These are phyloP conservation scores for Urtica urens DNA, from an alignment of 306 rosid genomes.

Conservation along the genomic window DNA sequence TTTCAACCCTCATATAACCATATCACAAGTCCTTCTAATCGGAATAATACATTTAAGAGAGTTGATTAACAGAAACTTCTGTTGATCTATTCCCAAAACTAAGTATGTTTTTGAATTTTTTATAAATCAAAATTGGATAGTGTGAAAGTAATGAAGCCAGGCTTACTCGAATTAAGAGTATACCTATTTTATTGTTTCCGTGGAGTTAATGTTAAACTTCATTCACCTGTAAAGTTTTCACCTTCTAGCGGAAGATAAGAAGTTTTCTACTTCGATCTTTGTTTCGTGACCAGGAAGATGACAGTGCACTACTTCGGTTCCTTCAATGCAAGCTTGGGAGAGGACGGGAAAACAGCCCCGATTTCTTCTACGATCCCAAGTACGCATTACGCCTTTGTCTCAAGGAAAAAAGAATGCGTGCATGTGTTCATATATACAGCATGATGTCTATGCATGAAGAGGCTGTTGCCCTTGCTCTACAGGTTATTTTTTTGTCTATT, in stretches of 20 bases:
- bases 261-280: neutral
- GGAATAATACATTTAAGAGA: no score
- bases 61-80: no score
- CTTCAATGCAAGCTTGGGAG: constrained; percentile 92
- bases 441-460: constrained; percentile 99
- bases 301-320: constrained; percentile 74
- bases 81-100: no score
- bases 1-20: no score
- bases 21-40: no score
- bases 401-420: constrained; percentile 95
- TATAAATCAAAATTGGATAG: no score
- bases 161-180: no score
- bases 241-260: neutral
- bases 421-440: constrained; percentile 98
- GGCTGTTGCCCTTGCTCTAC: constrained; percentile 97
- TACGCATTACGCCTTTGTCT: constrained; percentile 96
- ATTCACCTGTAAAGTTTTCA: neutral
- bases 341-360: constrained; percentile 85
- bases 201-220: neutral
- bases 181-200: neutral
- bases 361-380: constrained; percentile 94
- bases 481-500: constrained; percentile 38
- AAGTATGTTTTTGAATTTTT: no score
- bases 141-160: no score
- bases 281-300: constrained; percentile 69